Evolutionary conservation across 139 green algal genomes (phyloP), one percentile per base, ranked within the genome.

Genomic region (Asterochloris sp.): DNA sequence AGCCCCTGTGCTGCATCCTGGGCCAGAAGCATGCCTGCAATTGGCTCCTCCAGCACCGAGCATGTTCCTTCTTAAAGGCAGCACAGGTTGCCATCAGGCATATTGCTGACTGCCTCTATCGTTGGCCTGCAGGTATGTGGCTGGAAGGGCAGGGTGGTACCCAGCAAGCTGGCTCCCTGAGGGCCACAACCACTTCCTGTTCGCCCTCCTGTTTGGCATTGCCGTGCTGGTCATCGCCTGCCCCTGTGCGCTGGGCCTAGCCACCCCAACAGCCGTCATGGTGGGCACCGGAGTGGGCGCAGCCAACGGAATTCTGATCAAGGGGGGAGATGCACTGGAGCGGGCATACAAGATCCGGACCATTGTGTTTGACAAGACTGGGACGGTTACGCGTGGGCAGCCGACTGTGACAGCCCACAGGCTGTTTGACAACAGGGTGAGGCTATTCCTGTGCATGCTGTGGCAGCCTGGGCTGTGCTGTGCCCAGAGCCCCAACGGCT

Each of bases 241-340:
- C 92, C 97, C 97, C 78, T 99, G 97, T 88, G 96, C 93, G 6
- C 91, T 98, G 77, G 95, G 97, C 6, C 92, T 99, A 38, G 97
- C 97, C 74, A 99, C 97, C 14, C 97, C 97, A 68, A 99, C 97
- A 2, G 97, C 97, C 1, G 95, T 99, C 64, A 99, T 99, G 97
- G 91, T 95, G 75, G 89, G 87, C 76, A 97, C 95, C 6, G 95
- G 93, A 6, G 92, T 99, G 61, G 96, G 92, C 17, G 96, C 94
- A 0, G 74, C 79, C 27, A 83, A 87, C n/a, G 97, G 96, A 62
- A 94, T 99, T 24, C 90, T 99, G 14, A 98, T 99, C 87, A 99
- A 99, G 85, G 96, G 95, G 38, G 92, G 88, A 19, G 92, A 95
- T 14, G 89, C 89, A 16, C 86, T 97, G 76, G 94, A 97, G 83